Evolutionary conservation across 352 stramenopile genomes (phyloP).

Genomic region (Saprolegnia parasitica): DNA sequence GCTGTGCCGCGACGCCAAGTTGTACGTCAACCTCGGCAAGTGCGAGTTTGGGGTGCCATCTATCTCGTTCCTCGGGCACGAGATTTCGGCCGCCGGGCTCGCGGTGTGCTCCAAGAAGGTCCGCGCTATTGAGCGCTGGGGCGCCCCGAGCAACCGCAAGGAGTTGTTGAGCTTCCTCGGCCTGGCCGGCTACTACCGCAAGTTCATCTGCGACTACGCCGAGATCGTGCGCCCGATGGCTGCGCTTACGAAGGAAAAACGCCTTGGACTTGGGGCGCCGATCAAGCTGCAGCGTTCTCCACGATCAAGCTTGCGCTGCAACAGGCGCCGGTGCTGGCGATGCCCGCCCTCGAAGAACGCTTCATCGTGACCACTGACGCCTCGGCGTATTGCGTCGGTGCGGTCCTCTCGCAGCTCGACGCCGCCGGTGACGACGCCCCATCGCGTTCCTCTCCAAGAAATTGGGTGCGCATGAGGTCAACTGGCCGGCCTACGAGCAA

Average conservation of each 20-base stretch:
- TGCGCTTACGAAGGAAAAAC: conserved; percentile 28
- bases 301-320: conserved; percentile 32
- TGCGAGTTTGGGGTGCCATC: conserved; percentile 16
- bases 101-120: conserved; percentile 24
- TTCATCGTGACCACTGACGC: conserved; percentile 40
- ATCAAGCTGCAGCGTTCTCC: conserved; percentile 25
- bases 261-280: conserved; percentile 22
- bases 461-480: conserved; percentile 17
- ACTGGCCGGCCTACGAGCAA: conserved; percentile 31
- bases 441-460: conserved; percentile 36
- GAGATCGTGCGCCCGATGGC: conserved; percentile 30
- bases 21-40: conserved; percentile 18
- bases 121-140: conserved; percentile 14
- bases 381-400: conserved; percentile 29
- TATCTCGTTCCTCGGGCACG: conserved; percentile 28
- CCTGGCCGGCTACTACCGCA: conserved; percentile 32
- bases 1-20: not conserved
- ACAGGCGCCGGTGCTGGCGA: conserved; percentile 32
- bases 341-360: conserved; percentile 28
- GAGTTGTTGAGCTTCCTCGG: conserved; percentile 32
- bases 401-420: conserved; percentile 16
- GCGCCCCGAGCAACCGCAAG: conserved; percentile 21
- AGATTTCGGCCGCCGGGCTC: conserved; percentile 19
- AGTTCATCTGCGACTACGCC: conserved; percentile 30
- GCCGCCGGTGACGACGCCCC: conserved; percentile 22